phyloP scores from a whole-genome alignment of 208 protist species.

The Wallacemonas rigidus region DNA sequence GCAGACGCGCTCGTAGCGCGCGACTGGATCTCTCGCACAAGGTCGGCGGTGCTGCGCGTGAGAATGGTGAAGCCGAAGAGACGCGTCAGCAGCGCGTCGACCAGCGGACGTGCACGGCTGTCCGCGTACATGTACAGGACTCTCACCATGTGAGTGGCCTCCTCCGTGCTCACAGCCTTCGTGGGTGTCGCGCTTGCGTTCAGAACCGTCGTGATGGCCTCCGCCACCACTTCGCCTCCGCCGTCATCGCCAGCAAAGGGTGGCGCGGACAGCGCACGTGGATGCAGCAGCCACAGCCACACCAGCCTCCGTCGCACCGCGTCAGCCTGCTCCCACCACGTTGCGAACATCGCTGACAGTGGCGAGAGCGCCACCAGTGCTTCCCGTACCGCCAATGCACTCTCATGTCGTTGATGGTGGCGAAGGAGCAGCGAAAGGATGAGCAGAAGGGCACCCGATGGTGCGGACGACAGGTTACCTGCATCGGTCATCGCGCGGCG shows the following conservation, averaged over 20 bases:
- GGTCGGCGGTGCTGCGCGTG: not conserved
- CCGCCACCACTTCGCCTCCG: not conserved
- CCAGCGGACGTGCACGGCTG: not conserved
- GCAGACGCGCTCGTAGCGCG: constrained; percentile 1
- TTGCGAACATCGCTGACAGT: constrained; percentile 16
- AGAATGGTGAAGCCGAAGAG: constrained; percentile 18
- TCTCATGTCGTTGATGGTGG: not conserved
- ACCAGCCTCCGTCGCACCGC: constrained; percentile 19
- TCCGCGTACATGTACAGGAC: constrained; percentile 5
- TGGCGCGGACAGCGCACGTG: not conserved
- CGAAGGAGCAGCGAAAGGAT: constrained; percentile 23
- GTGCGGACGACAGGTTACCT: too few species aligned
- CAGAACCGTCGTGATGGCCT: constrained; percentile 2
- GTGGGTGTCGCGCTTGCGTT: not conserved
- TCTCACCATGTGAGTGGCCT: not conserved
- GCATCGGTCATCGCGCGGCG: too few species aligned
- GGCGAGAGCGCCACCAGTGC: not conserved
- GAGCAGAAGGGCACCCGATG: constrained; percentile 24
- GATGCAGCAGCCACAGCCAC: constrained; percentile 17
- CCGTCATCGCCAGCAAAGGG: not conserved
- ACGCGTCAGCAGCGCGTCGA: constrained; percentile 12
- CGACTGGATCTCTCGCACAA: not conserved
- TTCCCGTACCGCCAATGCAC: constrained; percentile 1
- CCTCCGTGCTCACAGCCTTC: not conserved
- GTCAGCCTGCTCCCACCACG: constrained; percentile 20